phyloP scores from a whole-genome alignment of 2,329 filamentous ascomycete species.

The Paraphoma chrysanthemicola region DNA sequence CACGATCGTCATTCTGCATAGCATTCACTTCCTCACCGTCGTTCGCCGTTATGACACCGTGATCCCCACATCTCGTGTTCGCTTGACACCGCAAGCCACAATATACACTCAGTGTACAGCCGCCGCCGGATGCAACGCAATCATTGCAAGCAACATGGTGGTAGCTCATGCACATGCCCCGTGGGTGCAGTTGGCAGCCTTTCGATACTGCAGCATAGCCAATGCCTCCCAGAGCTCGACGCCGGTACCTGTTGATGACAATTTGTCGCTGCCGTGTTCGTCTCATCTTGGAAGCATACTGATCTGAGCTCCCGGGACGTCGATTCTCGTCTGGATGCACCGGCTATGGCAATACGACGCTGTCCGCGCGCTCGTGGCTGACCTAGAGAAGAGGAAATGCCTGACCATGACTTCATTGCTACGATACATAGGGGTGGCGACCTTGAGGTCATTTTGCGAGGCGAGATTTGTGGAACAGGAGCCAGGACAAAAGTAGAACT shows the following conservation, averaged over 20 bases:
- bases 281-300: conserved; percentile 3
- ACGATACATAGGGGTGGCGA: conserved; percentile 2
- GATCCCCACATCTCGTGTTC: conserved; percentile 6
- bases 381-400: conserved; percentile 7
- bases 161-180: conserved; percentile 3
- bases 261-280: not conserved
- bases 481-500: conserved; percentile 6
- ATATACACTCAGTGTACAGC: conserved; percentile 14
- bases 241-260: conserved; percentile 1
- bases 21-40: not conserved
- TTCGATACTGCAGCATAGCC: not conserved
- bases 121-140: not conserved
- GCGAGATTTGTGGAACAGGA: conserved; percentile 4
- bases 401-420: conserved; percentile 17
- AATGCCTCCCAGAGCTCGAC: not conserved
- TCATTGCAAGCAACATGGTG: conserved; percentile 3
- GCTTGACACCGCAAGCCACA: conserved; percentile 19
- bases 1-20: conserved; percentile 1
- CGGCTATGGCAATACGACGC: conserved; percentile 15
- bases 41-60: conserved; percentile 1
- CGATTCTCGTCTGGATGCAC: conserved; percentile 25
- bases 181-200: conserved; percentile 1
- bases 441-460: not conserved
- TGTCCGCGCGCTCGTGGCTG: conserved; percentile 15
- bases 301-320: conserved; percentile 10